A percentile compares a stretch with the other conserved stretches of the same genome.
Conservation (phyloP, 202 grass and related monocot species). For the Panicum virgatum region DNA sequence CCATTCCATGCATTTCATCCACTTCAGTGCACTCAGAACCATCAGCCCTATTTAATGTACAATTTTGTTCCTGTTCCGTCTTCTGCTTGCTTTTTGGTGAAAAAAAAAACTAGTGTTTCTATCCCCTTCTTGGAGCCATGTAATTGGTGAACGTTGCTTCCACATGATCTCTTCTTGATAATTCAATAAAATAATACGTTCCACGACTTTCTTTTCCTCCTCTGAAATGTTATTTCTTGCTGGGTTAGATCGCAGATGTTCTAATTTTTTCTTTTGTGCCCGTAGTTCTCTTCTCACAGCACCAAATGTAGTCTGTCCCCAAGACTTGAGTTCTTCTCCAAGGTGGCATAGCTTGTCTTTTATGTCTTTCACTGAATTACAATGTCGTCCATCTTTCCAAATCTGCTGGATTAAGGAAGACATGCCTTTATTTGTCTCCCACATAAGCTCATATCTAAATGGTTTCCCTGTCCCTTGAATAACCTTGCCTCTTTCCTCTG, state of each 20-base stretch:
- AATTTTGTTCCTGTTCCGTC: too few species aligned
- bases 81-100: too few species aligned
- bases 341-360: background rate
- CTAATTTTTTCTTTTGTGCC: background rate
- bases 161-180: background rate
- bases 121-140: too few species aligned
- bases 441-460: background rate
- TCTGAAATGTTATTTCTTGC: background rate
- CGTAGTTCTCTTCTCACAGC: background rate
- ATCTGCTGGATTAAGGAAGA: background rate
- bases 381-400: background rate
- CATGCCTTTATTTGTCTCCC: background rate
- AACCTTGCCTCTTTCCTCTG: background rate
- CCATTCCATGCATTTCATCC: too few species aligned
- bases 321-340: background rate
- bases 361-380: background rate
- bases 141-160: background rate
- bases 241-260: background rate
- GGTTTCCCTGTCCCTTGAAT: background rate
- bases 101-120: too few species aligned
- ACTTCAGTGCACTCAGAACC: too few species aligned
- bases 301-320: background rate
- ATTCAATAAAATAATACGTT: background rate
- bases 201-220: background rate
- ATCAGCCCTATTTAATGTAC: too few species aligned